Evolutionary conservation across 2,329 filamentous ascomycete genomes (phyloP).

Genomic region (Phaeosphaeria sp.): DNA sequence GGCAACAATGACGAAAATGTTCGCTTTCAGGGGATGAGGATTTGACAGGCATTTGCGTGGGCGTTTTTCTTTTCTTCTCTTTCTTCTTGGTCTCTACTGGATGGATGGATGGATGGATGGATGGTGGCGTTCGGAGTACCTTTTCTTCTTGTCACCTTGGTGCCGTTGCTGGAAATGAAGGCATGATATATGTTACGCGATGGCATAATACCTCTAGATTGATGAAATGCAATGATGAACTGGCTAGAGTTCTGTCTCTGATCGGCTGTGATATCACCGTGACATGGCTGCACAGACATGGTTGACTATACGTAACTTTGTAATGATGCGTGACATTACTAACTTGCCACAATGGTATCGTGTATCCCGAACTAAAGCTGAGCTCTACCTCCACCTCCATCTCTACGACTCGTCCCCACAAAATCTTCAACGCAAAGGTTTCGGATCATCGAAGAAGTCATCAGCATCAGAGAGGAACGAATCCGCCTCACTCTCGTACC

Average conservation of each 20-base stretch:
- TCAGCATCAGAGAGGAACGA: conserved; percentile 1
- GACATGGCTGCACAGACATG: too few relatives aligned
- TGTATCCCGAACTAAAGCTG: neutral
- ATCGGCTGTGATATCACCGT: too few relatives aligned
- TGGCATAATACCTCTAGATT: conserved; percentile 5
- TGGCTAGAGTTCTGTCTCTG: neutral
- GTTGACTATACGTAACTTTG: neutral
- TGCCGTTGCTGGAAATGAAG: neutral
- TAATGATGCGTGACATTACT: neutral
- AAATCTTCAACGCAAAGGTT: neutral
- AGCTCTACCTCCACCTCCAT: neutral
- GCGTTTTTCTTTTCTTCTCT: conserved; percentile 6
- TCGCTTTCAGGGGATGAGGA: neutral
- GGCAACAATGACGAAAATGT: neutral
- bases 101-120: neutral
- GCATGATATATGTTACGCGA: neutral
- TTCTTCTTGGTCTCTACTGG: too few relatives aligned
- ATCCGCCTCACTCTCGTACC: neutral
- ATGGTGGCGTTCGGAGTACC: neutral
- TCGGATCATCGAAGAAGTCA: conserved; percentile 7
- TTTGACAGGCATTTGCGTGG: conserved; percentile 11
- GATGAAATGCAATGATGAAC: neutral
- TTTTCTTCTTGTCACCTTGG: neutral
- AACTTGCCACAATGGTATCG: neutral
- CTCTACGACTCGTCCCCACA: neutral